Evolutionary conservation across 2,329 filamentous ascomycete genomes (phyloP), one percentile per base, ranked within the genome.

Genomic region (Venturia nashicola): DNA sequence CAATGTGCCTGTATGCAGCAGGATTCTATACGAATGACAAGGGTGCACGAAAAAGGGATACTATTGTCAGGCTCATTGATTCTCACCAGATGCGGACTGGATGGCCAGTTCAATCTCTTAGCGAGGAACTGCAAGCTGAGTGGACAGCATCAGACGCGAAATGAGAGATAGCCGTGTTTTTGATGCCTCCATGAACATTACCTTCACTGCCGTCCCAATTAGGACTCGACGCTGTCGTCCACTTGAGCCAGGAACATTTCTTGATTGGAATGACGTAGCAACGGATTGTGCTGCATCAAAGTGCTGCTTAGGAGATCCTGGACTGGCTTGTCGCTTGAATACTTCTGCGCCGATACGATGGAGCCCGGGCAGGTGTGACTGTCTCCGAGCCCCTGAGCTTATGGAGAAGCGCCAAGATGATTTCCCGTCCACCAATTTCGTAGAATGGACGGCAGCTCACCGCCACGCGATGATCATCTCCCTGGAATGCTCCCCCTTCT

Each of bases 21-120:
- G 46, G 46, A 8, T 51, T 59, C 20, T 62, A 46, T 32, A 62
- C 60, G 12, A 39, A 32, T n/a, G 39, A 42, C 36, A 44, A 57
- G 27, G 61, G 27, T 55, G 23, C 36, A 20, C 44, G 51, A 16
- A 63, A 63, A 34, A 40, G 61, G 14, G 18, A 55, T 27, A 46
- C 61, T 14, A 63, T 63, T n/a, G 51, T 59, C 32, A 59, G 59
- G 48, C 36, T 63, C 23, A 63, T 63, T 18, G 51, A 63, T 32
- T 36, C 48, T 46, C 36, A 51, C 16, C 61, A 63, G 23, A 23
- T 55, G 23, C 46, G 46, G n/a, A 63, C 61, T n/a, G 61, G 61
- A 3, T 63, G 61, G 61, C 61, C 61, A 9, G 61, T 59, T 12
- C 23, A 57, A 16, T 59, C 61, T 14, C 39, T 63, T 48, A 59